Conservation (phyloP, 495 filamentous ascomycete genomes). For the Neurospora sp. region DNA sequence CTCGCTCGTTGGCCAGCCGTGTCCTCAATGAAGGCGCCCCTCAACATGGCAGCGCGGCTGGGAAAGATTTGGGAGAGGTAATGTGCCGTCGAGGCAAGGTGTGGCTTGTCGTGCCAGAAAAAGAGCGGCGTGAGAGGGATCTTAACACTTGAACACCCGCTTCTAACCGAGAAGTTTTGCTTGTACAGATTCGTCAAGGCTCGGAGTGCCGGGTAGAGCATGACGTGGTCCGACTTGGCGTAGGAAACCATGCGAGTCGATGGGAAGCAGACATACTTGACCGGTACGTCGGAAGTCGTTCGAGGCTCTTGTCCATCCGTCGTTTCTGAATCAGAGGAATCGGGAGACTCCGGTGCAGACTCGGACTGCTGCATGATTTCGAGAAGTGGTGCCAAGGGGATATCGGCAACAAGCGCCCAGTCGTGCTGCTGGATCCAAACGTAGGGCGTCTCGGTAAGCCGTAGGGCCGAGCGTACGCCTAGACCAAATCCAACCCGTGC, state of each 20-base stretch:
- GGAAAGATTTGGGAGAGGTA: conserved; percentile 34
- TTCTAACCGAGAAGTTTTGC: conserved; percentile 14
- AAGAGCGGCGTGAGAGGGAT: conserved; percentile 38
- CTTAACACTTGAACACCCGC: background rate
- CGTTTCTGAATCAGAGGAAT: background rate
- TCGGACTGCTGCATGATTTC: conserved; percentile 27
- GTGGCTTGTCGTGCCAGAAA: conserved; percentile 42
- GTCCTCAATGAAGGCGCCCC: conserved; percentile 40
- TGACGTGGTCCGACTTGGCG: conserved; percentile 30
- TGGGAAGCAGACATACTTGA: conserved; percentile 32
- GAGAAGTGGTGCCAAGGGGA: conserved; percentile 27
- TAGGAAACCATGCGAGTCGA: conserved; percentile 35
- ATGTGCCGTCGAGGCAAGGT: conserved; percentile 32
- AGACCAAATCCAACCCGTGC: conserved; percentile 36
- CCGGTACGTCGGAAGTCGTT: conserved; percentile 7
- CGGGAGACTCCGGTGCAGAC: background rate
- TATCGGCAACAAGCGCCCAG: conserved; percentile 31
- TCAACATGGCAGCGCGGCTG: conserved; percentile 25
- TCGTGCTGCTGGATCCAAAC: conserved; percentile 43
- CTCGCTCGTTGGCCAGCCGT: conserved; percentile 35
- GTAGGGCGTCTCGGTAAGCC: conserved; percentile 31
- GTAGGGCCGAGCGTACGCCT: conserved; percentile 33
- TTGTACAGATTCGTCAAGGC: conserved; percentile 28
- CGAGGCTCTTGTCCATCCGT: background rate
- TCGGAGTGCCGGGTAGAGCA: conserved; percentile 24